Base-by-base conservation (phyloP, 1,284 basidiomycete genomes). In the Cystobasidium sp. region DNA sequence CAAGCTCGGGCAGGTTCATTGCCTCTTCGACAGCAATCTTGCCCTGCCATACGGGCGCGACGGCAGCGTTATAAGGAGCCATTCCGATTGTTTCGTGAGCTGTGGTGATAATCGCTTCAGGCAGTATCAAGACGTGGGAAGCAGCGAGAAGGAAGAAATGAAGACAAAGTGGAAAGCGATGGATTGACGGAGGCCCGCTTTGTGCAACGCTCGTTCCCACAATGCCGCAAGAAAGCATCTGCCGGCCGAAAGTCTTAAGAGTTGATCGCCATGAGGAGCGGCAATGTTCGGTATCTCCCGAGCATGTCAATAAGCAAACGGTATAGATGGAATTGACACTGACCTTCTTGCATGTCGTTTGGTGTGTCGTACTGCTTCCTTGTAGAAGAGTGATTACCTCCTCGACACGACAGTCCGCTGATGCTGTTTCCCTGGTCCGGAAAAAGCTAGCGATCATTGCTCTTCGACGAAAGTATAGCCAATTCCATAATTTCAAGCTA, bases 11-110 rank as follows among this genome's bases (percentile, higher is more conserved):
- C 18, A 68, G 65, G 22, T 68, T 53, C 51, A 68, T 55, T 4
- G 65, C 65, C 55, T 68, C 65, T 52, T 68, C 65, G n/a, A 68
- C 52, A 6, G 55, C 55, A 46, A 68, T 68, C 43, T 68, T 68
- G 65, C 65, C 65, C 39, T 56, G 51, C 65, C 51, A 55, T 9
- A 68, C 52, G 1, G 55, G 55, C n/a, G 65, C 51, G 16, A 55
- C 52, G 16, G 65, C 65, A 44, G 51, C 12, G 55, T 68, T 68
- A 49, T 55, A 53, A 12, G 49, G 52, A 24, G 65, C 41, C 52
- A 68, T 68, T 12, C 9, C 18, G 16, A 16, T 59, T 51, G 49
- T 44, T 39, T 39, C 22, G 18, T 3, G 56, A 59, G 53, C 12
- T 20, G 53, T 20, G 10, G 20, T 22, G 31, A 12, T 12, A 12